Evolutionary conservation across 2,329 filamentous ascomycete species (phyloP).

Genomic region (Dactylonectria estremocensis): DNA sequence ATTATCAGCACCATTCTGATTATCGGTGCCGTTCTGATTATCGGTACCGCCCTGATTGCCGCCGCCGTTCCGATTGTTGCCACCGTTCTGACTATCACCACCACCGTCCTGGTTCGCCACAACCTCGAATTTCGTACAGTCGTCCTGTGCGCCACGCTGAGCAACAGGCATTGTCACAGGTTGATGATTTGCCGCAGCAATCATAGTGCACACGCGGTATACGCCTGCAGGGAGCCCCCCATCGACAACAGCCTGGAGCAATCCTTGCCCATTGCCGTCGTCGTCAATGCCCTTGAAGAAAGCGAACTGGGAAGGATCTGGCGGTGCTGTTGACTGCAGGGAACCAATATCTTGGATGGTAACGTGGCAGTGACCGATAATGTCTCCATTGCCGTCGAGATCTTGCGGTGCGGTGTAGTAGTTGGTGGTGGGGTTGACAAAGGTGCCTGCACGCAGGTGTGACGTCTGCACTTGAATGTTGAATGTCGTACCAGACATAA

Average conservation of each 20-base stretch:
- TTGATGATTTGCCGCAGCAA: constrained; percentile 75
- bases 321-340: constrained; percentile 65
- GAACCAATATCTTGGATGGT: constrained; percentile 71
- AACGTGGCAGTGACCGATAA: constrained; percentile 74
- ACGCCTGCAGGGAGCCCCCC: constrained; percentile 73
- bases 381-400: constrained; percentile 62
- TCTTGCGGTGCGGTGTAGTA: constrained; percentile 74
- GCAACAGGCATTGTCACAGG: constrained; percentile 77
- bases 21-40: too few species aligned
- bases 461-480: constrained; percentile 65
- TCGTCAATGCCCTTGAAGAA: constrained; percentile 80
- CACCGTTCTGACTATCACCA: constrained; percentile 3
- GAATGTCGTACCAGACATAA: constrained; percentile 65
- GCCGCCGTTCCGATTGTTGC: too few species aligned
- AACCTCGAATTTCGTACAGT: constrained; percentile 74
- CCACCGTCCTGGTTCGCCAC: constrained; percentile 35
- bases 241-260: constrained; percentile 66
- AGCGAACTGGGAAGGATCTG: constrained; percentile 68
- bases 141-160: constrained; percentile 77
- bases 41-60: too few species aligned
- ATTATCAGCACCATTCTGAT: too few species aligned
- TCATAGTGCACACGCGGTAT: constrained; percentile 78
- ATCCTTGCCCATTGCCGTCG: constrained; percentile 69
- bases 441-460: constrained; percentile 71
- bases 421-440: constrained; percentile 72